Percentiles rank a stretch among this genome's conserved stretches.
These are phyloP conservation scores for Polyporus arcularius DNA, from an alignment of 768 basidiomycete genomes.

Conservation along the genomic window DNA sequence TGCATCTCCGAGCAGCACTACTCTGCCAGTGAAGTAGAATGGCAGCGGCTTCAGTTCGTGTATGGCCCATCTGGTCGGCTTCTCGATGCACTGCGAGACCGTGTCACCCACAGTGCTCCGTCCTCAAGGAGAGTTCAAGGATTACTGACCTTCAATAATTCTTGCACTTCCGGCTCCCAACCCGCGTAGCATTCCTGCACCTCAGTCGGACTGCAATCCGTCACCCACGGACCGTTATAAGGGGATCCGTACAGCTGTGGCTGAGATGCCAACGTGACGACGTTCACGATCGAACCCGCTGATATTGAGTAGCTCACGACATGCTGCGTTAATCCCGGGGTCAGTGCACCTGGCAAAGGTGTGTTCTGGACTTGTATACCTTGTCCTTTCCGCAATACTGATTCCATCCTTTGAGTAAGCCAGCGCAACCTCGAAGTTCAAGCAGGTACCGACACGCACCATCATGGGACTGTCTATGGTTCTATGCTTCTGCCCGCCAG, in stretches of 20 bases:
- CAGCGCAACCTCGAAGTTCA: no score
- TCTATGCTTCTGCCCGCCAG: conserved; percentile 29
- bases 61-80: conserved; percentile 34
- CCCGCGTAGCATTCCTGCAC: conserved; percentile 27
- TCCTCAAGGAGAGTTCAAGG: neutral
- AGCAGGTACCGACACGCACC: conserved; percentile 30
- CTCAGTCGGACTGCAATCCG: conserved; percentile 25
- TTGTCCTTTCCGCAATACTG: conserved; percentile 53
- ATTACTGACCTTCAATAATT: conserved; percentile 24
- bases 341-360: neutral
- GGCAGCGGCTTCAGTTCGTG: conserved; percentile 31
- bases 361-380: conserved; percentile 25
- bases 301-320: conserved; percentile 52
- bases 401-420: neutral
- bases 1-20: conserved; percentile 34
- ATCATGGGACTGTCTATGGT: conserved; percentile 44
- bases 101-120: neutral
- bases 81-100: conserved; percentile 25
- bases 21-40: conserved; percentile 23
- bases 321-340: conserved; percentile 33
- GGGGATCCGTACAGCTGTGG: conserved; percentile 34
- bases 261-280: conserved; percentile 44
- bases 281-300: conserved; percentile 44
- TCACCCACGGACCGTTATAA: conserved; percentile 29
- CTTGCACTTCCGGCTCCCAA: conserved; percentile 34